Evolutionary conservation across 129 eudicot species (phyloP).

Genomic region (Cynara cardunculus): DNA sequence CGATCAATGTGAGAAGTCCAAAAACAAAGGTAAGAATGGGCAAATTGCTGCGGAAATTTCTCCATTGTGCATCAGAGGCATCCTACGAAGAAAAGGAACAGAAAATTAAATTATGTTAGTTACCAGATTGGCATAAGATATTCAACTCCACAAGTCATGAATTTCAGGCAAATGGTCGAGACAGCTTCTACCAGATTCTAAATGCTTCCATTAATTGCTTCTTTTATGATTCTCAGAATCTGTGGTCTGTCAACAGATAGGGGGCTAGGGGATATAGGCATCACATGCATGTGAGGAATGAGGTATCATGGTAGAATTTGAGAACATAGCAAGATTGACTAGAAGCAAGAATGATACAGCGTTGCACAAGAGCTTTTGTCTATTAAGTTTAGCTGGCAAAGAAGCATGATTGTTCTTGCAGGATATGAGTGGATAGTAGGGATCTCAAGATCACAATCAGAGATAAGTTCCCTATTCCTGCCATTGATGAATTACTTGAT

Average conservation of each 20-base stretch:
- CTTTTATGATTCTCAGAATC: neutral
- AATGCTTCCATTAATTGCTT: neutral
- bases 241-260: neutral
- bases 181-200: neutral
- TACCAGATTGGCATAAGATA: neutral
- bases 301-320: too few species aligned
- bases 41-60: conserved; percentile 81
- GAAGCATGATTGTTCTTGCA: too few species aligned
- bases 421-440: neutral
- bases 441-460: neutral
- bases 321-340: too few species aligned
- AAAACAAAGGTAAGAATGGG: conserved; percentile 68
- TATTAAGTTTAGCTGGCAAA: too few species aligned
- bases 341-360: too few species aligned
- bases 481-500: neutral
- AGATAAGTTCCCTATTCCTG: neutral
- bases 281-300: too few species aligned
- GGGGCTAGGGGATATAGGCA: too few species aligned
- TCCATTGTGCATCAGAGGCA: conserved; percentile 93
- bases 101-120: neutral
- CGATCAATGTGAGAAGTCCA: conserved; percentile 64
- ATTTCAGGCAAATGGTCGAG: neutral
- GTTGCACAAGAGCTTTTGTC: too few species aligned
- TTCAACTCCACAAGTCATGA: neutral
- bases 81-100: conserved; percentile 44